Base-by-base conservation (phyloP, 768 basidiomycete species). In the Hysterangium stoloniferum region DNA sequence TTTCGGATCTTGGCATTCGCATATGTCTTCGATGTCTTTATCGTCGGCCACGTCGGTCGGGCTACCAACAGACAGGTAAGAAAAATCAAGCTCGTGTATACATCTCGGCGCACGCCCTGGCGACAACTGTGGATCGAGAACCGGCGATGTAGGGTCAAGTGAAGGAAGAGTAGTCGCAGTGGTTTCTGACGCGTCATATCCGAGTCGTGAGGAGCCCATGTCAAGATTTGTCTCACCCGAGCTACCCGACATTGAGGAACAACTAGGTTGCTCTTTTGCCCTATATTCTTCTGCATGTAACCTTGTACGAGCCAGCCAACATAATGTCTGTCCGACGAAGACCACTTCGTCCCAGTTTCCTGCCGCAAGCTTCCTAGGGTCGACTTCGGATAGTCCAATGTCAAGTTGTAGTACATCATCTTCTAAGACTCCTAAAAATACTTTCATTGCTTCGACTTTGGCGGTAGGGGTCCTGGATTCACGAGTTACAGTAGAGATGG, bases 351-450 rank as follows among this genome's bases (percentile, higher is more conserved):
- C 76, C 73, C 76, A 75, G 45, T 74, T 77, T 0, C 86, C 85
- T 2, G 69, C 64, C 0, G 84, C 86, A 4, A 89, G 72, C 29
- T 70, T 67, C 25, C 76, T 66, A 1, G 85, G 85, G 53, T 89
- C 85, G 31, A 88, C 62, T 29, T 73, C 70, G 53, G 76, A 76
- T 7, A 88, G 68, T 0, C 84, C 85, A 4, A 87, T 74, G 53
- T 84, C 79, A 45, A 65, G 64, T 28, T 63, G 58, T 12, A 88
- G 59, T 31, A 87, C 64, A 54, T 88, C 85, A 27, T 68, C 74
- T 54, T 85, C 81, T 5, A 89, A 70, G 5, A 86, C 76, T 1
- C 86, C 86, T 6, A 89, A 71, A 49, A 90, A 83, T 3, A 88
- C 70, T 58, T 88, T 86, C 71, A 84, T 81, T 28, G 76, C 77